Evolutionary conservation across 768 basidiomycete genomes (phyloP).

Genomic region (Auricularia heimuer): DNA sequence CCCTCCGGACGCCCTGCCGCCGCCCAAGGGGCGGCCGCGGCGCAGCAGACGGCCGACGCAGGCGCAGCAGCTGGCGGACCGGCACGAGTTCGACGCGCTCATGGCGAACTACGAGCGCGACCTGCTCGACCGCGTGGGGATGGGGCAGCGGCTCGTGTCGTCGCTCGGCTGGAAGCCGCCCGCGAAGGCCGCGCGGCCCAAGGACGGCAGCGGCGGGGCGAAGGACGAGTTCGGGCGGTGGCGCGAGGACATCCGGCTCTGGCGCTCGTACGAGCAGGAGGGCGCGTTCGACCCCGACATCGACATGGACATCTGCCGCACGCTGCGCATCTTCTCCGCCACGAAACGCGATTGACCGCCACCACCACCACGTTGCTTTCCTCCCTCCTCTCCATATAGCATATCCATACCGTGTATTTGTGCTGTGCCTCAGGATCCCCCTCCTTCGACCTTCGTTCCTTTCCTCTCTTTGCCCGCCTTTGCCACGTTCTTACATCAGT

Average conservation of each 20-base stretch:
- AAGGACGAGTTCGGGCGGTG: not conserved
- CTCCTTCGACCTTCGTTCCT: no score
- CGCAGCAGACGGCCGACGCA: not conserved
- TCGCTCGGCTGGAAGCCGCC: not conserved
- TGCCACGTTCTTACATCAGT: no score
- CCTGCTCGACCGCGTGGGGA: not conserved
- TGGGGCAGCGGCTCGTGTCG: not conserved
- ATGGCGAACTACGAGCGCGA: conserved; percentile 1
- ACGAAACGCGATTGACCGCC: not conserved
- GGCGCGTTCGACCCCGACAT: not conserved
- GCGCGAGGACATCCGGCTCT: not conserved
- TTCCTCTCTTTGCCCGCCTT: no score
- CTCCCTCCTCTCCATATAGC: not conserved
- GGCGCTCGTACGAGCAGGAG: not conserved
- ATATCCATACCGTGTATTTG: not conserved
- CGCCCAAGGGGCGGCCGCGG: not conserved
- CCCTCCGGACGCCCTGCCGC: not conserved
- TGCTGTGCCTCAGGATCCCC: no score
- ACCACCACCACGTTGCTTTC: not conserved
- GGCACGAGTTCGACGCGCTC: not conserved
- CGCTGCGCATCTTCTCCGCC: not conserved
- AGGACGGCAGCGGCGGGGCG: not conserved
- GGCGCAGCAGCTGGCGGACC: not conserved
- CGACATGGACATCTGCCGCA: not conserved
- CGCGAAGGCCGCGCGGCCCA: not conserved